These are phyloP conservation scores for Salix exigua DNA, from an alignment of 345 rosid species.

Conservation along the genomic window DNA sequence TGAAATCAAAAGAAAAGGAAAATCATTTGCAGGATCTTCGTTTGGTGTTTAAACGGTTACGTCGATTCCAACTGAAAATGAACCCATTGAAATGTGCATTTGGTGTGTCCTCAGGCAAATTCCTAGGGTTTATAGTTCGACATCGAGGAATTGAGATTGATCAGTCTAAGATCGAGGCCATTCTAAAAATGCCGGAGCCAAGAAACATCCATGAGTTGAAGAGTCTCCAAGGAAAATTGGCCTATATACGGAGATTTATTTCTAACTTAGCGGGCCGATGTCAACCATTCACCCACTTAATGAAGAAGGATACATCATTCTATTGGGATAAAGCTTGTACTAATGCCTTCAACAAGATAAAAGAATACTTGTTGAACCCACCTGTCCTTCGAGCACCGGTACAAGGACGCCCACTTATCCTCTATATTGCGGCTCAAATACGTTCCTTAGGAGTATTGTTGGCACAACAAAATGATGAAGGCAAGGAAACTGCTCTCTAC, in stretches of 20 bases:
- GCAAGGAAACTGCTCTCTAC: no score
- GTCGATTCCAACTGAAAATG: neutral
- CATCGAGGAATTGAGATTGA: constrained; percentile 10
- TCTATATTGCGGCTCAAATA: neutral
- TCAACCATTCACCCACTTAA: no score
- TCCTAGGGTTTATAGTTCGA: neutral
- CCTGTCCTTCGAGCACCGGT: neutral
- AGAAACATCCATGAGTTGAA: neutral
- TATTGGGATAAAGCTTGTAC: neutral
- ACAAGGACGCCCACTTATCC: neutral
- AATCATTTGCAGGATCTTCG: neutral
- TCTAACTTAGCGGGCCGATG: no score
- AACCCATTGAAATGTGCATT: neutral
- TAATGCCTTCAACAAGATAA: neutral
- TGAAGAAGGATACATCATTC: neutral
- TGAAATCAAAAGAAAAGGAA: neutral
- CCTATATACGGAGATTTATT: no score
- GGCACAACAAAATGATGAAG: no score
- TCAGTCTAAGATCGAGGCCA: neutral
- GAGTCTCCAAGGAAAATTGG: constrained; percentile 1
- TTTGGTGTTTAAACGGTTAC: neutral
- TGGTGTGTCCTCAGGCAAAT: constrained; percentile 4
- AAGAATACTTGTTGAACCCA: neutral
- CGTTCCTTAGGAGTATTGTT: no score
- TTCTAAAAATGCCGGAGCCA: neutral